A percentile compares a stretch with the other conserved stretches of the same genome.
phyloP scores from a whole-genome alignment of 331 rosid species.

The Malus hybrid region DNA sequence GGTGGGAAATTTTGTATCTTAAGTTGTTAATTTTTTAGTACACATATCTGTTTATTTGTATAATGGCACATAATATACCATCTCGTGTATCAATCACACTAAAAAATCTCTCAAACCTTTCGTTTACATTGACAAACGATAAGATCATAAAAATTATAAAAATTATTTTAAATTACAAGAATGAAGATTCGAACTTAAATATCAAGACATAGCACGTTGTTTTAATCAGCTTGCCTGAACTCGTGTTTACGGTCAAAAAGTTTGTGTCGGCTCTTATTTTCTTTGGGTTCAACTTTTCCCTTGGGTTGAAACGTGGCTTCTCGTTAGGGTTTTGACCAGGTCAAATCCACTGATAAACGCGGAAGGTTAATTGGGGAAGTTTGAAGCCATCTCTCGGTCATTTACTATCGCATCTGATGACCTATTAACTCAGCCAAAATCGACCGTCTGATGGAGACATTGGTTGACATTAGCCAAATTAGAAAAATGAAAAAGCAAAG shows the following conservation, averaged over 20 bases:
- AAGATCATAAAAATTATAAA: no score
- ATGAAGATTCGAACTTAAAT: no score
- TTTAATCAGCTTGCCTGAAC: no score
- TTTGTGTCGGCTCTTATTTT: neutral
- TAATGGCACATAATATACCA: no score
- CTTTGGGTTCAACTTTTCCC: neutral
- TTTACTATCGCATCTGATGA: neutral
- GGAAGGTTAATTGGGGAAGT: neutral
- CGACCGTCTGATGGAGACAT: neutral
- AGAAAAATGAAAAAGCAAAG: neutral
- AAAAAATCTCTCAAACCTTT: no score
- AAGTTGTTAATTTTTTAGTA: no score
- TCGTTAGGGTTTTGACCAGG: neutral
- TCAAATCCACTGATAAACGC: neutral
- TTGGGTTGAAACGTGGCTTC: neutral
- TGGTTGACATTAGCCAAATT: neutral
- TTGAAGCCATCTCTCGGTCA: neutral
- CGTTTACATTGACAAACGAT: no score
- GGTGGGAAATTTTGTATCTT: no score
- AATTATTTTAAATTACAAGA: no score
- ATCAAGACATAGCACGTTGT: no score
- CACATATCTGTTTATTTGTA: fast-evolving
- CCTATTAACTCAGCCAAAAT: neutral
- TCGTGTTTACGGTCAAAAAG: neutral
- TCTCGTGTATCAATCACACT: no score